These are phyloP conservation scores for Ustilago curta DNA, from an alignment of 1,284 basidiomycete species.

Conservation along the genomic window DNA sequence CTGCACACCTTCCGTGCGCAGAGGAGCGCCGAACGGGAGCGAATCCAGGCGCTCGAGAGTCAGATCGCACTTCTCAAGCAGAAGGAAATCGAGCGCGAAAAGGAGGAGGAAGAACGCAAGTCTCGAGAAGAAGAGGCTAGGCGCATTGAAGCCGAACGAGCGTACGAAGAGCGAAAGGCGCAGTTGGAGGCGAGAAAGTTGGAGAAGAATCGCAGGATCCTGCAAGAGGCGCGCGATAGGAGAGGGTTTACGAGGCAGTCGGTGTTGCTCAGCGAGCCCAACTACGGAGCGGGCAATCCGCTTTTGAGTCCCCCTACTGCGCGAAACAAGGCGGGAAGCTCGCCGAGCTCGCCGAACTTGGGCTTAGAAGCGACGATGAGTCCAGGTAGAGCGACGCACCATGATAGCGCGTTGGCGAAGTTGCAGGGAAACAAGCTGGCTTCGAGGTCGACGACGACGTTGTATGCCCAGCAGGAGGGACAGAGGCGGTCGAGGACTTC, in stretches of 20 bases:
- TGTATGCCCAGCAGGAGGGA: conserved; percentile 27
- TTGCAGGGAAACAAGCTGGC: conserved; percentile 20
- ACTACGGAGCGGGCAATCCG: conserved; percentile 49
- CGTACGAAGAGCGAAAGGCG: conserved; percentile 27
- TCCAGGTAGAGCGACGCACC: conserved; percentile 17
- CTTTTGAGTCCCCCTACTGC: conserved; percentile 13
- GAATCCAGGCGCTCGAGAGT: conserved; percentile 38
- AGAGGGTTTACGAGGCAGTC: conserved; percentile 36
- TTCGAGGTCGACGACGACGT: conserved; percentile 13
- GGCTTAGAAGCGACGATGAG: conserved; percentile 8
- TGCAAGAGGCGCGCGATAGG: conserved; percentile 50
- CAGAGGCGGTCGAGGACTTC: conserved; percentile 29
- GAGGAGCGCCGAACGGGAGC: conserved; percentile 30
- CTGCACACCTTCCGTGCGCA: conserved; percentile 42
- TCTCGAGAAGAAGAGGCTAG: conserved; percentile 32
- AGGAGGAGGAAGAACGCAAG: conserved; percentile 37
- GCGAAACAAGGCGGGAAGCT: conserved; percentile 17
- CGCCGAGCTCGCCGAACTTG: conserved; percentile 32
- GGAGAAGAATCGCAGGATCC: conserved; percentile 37
- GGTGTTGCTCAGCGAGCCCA: conserved; percentile 33
- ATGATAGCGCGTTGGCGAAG: conserved; percentile 17
- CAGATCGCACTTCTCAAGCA: conserved; percentile 31
- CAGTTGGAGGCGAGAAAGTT: conserved; percentile 25
- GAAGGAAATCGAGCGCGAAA: conserved; percentile 31
- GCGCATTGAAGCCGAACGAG: conserved; percentile 31